These are phyloP conservation scores for Abrus precatorius DNA, from an alignment of 306 rosid genomes.

Conservation along the genomic window DNA sequence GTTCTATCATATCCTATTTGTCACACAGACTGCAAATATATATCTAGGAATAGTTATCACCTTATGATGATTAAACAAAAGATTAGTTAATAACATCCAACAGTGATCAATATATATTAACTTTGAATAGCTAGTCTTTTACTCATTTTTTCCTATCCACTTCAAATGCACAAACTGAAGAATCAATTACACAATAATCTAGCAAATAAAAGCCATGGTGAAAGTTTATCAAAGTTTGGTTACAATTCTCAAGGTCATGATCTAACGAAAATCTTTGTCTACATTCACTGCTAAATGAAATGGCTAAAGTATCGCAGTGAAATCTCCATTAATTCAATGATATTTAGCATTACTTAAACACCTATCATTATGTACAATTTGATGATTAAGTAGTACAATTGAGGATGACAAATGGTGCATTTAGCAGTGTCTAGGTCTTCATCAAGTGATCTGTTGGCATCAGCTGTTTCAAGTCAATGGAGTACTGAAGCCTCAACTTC, in stretches of 20 bases:
- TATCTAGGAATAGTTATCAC: not conserved
- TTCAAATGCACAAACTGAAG: not conserved
- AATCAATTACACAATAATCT: not conserved
- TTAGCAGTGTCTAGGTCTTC: slow-evolving; percentile 51
- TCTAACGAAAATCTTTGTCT: not conserved
- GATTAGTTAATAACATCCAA: slow-evolving; percentile 1
- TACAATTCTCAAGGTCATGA: not conserved
- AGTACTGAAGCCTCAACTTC: slow-evolving; percentile 33
- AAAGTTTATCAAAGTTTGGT: slow-evolving; percentile 4
- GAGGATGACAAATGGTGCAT: slow-evolving; percentile 37
- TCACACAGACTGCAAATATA: not conserved
- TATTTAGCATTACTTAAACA: slow-evolving; percentile 8
- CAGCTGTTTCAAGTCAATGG: slow-evolving; percentile 35
- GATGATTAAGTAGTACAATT: slow-evolving; percentile 16
- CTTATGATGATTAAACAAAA: not conserved
- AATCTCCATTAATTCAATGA: not conserved
- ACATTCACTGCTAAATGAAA: not conserved
- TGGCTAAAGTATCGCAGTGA: not conserved
- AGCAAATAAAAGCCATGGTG: not conserved
- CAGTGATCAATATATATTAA: not conserved
- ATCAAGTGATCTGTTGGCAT: slow-evolving; percentile 47
- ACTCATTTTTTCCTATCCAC: not conserved
- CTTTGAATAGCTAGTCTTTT: not conserved
- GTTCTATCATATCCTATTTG: not conserved
- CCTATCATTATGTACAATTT: not conserved